Evolutionary conservation across 2,329 filamentous ascomycete genomes (phyloP), one percentile per base, ranked within the genome.

Genomic region (Fusarium sp.): DNA sequence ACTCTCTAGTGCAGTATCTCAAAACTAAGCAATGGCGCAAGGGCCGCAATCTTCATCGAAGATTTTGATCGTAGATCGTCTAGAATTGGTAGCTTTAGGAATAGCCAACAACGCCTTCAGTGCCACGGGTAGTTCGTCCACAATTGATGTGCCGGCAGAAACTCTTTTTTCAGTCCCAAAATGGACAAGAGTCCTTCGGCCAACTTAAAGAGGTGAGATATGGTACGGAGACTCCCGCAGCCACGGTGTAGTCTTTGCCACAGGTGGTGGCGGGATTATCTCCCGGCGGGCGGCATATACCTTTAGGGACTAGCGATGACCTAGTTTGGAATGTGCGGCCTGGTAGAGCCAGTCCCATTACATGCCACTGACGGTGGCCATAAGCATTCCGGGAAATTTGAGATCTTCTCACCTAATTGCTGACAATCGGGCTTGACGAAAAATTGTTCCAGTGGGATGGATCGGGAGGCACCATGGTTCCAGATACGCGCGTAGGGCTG

Each of bases 341-440:
- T 22, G 7, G 21, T 22, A 26, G 15, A 15, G 28, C 61, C 58
- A 64, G 42, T 64, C 34, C 51, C 14, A 11, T 58, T 64, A 58
- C 52, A 64, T 64, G 28, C 24, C 51, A 19, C 26, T 7, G 6
- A 19, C 5, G 7, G 45, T 51, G 39, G 34, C 33, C 22, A 22
- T 40, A 33, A 42, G 11, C 44, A 57, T 51, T 34, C 26, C 54
- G 54, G 45, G 1, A 6, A 9, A 42, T 42, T 21, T 21, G 36
- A 57, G n/a, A 52, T 34, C 4, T 42, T 38, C 9, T 22, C 19
- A 7, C 22, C 31, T 52, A 43, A 22, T 33, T 33, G 15, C 13
- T 9, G 13, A 17, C 15, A 4, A 34, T 34, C 33, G 33, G 6
- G 33, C 33, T 34, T 17, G 7, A 34, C 7, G 33, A 15, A 14